These are phyloP conservation scores for Botrytis paeoniae DNA, from an alignment of 2,329 filamentous ascomycete genomes.

Conservation along the genomic window DNA sequence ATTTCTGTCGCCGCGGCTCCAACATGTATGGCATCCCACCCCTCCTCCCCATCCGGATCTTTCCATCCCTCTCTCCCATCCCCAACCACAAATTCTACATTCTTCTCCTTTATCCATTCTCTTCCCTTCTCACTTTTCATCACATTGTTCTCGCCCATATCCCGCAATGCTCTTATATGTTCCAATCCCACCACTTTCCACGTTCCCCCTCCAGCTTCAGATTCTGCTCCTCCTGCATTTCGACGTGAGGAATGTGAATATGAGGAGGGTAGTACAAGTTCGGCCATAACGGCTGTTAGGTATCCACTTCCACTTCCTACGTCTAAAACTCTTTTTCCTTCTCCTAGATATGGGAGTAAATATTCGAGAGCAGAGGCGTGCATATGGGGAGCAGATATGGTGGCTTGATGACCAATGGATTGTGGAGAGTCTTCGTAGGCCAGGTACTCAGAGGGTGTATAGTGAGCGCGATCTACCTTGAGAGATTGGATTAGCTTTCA, in stretches of 20 bases:
- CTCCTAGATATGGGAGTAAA: constrained; percentile 55
- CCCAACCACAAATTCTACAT: constrained; percentile 69
- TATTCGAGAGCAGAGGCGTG: constrained; percentile 64
- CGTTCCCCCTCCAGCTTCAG: constrained; percentile 18
- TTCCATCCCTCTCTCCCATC: constrained; percentile 70
- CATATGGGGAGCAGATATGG: constrained; percentile 73
- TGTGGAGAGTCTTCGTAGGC: constrained; percentile 76
- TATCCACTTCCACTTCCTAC: constrained; percentile 78
- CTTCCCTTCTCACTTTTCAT: constrained; percentile 57
- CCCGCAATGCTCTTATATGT: constrained; percentile 63
- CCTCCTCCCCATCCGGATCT: constrained; percentile 43
- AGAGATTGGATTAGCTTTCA: constrained; percentile 13
- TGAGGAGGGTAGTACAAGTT: constrained; percentile 40
- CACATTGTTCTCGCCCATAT: constrained; percentile 65
- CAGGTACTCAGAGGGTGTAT: constrained; percentile 62
- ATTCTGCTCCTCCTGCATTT: neutral
- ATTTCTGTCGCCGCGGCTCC: constrained; percentile 78
- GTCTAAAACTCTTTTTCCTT: constrained; percentile 59
- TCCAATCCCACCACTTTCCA: constrained; percentile 67
- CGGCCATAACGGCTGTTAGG: constrained; percentile 82
- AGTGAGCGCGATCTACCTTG: constrained; percentile 88
- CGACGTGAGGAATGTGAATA: neutral
- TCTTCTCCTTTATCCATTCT: constrained; percentile 58
- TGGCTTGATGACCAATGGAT: constrained; percentile 63
- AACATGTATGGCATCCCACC: constrained; percentile 94